A percentile compares a stretch with the other conserved stretches of the same genome.
These are phyloP conservation scores for Centrapalus pauciflorus DNA, from an alignment of 129 eudicot genomes.

Conservation along the genomic window DNA sequence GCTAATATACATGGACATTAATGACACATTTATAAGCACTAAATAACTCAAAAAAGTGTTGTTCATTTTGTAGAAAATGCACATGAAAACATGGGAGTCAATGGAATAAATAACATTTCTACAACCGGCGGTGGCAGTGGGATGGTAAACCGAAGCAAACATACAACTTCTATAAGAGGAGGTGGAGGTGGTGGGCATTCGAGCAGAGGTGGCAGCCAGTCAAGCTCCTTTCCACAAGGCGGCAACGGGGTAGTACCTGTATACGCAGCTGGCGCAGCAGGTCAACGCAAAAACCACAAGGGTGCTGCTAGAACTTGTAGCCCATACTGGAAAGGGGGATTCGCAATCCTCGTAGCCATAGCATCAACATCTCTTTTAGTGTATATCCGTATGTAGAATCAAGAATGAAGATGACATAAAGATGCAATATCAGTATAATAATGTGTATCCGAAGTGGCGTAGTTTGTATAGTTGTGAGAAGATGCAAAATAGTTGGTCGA, in stretches of 20 bases:
- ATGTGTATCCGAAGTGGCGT: background rate
- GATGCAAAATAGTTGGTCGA: conserved; percentile 1
- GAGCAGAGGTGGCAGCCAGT: background rate
- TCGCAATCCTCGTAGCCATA: background rate
- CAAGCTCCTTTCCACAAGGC: conserved; percentile 19
- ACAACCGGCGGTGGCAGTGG: background rate
- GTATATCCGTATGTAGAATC: conserved; percentile 2
- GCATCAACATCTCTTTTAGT: conserved; percentile 15
- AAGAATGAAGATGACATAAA: background rate
- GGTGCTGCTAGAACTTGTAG: conserved; percentile 9
- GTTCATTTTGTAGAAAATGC: conserved; percentile 10
- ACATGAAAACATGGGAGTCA: conserved; percentile 13
- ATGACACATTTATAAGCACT: background rate
- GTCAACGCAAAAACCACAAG: conserved; percentile 22
- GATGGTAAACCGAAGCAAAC: conserved; percentile 21
- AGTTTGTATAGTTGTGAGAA: conserved; percentile 1
- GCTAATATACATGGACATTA: background rate
- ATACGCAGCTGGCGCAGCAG: conserved; percentile 37
- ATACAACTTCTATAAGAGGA: background rate
- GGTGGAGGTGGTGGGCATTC: conserved; percentile 13
- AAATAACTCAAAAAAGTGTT: background rate
- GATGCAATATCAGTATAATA: background rate
- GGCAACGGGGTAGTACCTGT: conserved; percentile 22
- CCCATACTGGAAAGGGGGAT: background rate
- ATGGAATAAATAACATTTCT: background rate